Evolutionary conservation across 768 basidiomycete species (phyloP).

Genomic region (Lenzites betulinus): DNA sequence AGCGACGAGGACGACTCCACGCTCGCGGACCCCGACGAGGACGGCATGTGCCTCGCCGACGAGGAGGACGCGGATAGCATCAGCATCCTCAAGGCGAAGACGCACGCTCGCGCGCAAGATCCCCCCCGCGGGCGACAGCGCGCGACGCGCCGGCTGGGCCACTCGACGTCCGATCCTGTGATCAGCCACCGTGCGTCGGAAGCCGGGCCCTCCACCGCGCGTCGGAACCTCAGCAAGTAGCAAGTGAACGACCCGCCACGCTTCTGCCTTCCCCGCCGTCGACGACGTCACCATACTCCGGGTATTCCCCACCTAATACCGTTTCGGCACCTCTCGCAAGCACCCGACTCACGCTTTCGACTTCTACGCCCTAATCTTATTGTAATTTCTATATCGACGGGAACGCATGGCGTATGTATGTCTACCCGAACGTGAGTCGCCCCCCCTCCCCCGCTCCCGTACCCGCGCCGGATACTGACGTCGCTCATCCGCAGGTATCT

Average conservation of each 20-base stretch:
- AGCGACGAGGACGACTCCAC: constrained; percentile 31
- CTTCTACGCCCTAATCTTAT: constrained; percentile 19
- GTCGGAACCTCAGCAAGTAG: constrained; percentile 25
- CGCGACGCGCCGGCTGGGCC: constrained; percentile 31
- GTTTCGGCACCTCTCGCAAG: constrained; percentile 1
- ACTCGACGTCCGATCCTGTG: constrained; percentile 32
- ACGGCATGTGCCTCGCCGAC: constrained; percentile 21
- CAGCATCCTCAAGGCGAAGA: constrained; percentile 19
- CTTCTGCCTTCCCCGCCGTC: background rate
- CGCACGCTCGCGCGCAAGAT: constrained; percentile 14
- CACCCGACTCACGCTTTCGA: constrained; percentile 11
- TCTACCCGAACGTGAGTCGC: constrained; percentile 13
- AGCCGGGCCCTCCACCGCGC: constrained; percentile 15
- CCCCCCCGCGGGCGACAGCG: constrained; percentile 30
- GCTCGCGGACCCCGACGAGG: constrained; percentile 21
- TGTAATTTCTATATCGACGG: constrained; percentile 20
- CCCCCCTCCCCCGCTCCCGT: background rate
- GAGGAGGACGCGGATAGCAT: constrained; percentile 19
- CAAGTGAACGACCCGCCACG: constrained; percentile 12
- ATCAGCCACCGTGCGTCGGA: constrained; percentile 21
- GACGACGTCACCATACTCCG: constrained; percentile 1
- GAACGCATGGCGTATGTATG: constrained; percentile 17
- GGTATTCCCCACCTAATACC: constrained; percentile 13
- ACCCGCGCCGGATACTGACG: background rate
- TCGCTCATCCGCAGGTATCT: background rate